A percentile compares a stretch with the other conserved stretches of the same genome.
Conservation (phyloP, 208 protist species). For the Wallacemonas rigidus region DNA sequence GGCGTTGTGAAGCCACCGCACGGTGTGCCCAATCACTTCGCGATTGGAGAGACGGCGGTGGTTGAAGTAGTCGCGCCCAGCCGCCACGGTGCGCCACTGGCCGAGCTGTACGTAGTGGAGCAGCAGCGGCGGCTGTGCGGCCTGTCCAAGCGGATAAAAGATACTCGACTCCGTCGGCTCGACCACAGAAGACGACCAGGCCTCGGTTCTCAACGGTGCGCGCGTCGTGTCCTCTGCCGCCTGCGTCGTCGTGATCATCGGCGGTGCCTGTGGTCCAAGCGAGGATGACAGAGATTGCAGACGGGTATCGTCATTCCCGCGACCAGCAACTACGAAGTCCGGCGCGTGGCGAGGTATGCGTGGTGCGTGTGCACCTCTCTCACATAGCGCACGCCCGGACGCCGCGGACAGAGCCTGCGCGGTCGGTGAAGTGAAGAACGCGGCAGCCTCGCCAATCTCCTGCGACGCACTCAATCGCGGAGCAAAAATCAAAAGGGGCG, state of each 20-base stretch:
- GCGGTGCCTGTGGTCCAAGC: neutral
- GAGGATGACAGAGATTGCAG: neutral
- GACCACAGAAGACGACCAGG: neutral
- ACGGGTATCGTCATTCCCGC: too few species aligned
- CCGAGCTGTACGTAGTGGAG: conserved; percentile 71
- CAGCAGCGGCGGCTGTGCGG: conserved; percentile 47
- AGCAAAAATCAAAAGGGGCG: neutral
- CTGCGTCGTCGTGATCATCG: too few species aligned
- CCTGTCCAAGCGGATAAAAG: conserved; percentile 65
- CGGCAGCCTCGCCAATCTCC: neutral
- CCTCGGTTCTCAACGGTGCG: too few species aligned
- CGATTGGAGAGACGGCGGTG: conserved; percentile 57
- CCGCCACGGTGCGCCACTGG: conserved; percentile 54
- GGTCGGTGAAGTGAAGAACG: conserved; percentile 1
- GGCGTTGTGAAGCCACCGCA: conserved; percentile 68
- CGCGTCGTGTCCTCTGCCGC: too few species aligned
- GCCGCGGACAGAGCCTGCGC: neutral
- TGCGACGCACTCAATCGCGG: conserved; percentile 4
- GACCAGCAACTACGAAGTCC: too few species aligned
- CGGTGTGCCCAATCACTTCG: conserved; percentile 66
- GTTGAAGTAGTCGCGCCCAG: conserved; percentile 68
- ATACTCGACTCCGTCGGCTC: conserved; percentile 49
- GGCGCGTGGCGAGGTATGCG: too few species aligned
- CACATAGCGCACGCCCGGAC: too few species aligned
- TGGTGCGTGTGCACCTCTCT: too few species aligned